These are phyloP conservation scores for Schizosaccharomyces cryophilus DNA, from an alignment of 805 yeast genomes.

Conservation along the genomic window DNA sequence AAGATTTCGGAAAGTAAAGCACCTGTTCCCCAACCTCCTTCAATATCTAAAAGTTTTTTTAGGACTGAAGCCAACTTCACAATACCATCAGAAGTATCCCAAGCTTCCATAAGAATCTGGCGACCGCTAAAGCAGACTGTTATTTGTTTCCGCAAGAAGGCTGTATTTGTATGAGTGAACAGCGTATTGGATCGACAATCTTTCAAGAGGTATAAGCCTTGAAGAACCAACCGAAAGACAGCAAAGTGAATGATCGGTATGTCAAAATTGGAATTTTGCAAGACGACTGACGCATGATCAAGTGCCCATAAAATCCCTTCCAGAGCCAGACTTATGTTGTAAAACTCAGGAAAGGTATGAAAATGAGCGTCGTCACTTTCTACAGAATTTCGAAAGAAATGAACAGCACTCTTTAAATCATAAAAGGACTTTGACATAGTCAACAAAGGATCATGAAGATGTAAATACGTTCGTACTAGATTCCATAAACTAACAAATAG, in stretches of 20 bases:
- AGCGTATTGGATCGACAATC: background rate
- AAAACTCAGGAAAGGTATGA: background rate
- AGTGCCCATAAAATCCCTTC: background rate
- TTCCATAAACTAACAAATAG: background rate
- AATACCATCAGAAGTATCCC: background rate
- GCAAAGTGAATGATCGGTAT: background rate
- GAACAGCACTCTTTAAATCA: background rate
- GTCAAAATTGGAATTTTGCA: background rate
- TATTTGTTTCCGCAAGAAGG: background rate
- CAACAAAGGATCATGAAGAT: background rate
- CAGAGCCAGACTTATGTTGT: background rate
- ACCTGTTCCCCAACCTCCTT: background rate
- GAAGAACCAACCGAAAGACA: background rate
- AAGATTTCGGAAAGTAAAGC: background rate
- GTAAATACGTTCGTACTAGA: background rate
- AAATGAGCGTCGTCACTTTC: background rate
- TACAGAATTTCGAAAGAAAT: background rate
- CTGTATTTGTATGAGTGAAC: background rate
- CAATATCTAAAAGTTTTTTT: background rate
- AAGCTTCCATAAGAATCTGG: no score
- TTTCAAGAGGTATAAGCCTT: background rate
- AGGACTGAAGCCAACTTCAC: background rate
- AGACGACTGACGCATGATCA: background rate
- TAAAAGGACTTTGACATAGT: background rate
- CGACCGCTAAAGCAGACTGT: background rate